Evolutionary conservation across 768 basidiomycete genomes (phyloP).

Genomic region (Vararia minispora): DNA sequence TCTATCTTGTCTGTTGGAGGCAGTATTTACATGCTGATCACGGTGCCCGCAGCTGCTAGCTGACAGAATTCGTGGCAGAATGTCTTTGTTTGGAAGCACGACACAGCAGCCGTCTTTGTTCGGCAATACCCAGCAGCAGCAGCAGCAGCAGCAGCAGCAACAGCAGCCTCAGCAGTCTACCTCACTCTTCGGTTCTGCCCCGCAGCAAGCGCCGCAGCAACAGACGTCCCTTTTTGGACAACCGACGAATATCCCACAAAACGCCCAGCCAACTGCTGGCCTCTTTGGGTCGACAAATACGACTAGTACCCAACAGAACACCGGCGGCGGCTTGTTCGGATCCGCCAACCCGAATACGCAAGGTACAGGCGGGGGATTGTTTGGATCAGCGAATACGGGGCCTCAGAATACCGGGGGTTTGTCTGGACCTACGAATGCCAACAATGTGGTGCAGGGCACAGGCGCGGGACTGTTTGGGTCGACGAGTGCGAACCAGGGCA

Average conservation of each 20-base stretch:
- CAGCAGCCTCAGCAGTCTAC: constrained; percentile 10
- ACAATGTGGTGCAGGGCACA: too few species aligned
- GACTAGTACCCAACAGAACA: constrained; percentile 4
- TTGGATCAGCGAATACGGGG: too few species aligned
- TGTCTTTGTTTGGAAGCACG: constrained; percentile 14
- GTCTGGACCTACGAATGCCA: too few species aligned
- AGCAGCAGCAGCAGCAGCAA: constrained; percentile 16
- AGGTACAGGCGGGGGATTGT: too few species aligned
- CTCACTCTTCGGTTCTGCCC: constrained; percentile 15
- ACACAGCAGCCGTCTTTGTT: constrained; percentile 19
- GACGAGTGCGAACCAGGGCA: background rate
- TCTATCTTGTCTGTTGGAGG: too few species aligned
- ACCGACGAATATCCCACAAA: background rate
- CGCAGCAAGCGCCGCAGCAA: too few species aligned
- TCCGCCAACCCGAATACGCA: too few species aligned
- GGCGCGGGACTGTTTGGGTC: constrained; percentile 1
- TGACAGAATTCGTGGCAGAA: constrained; percentile 8
- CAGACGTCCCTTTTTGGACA: background rate
- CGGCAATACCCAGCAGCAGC: constrained; percentile 13
- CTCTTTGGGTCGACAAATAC: constrained; percentile 3
- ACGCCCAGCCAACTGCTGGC: background rate
- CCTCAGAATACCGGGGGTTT: too few species aligned
- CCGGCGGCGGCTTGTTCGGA: too few species aligned
- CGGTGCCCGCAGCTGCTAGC: too few species aligned
- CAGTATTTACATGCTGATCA: too few species aligned